These are phyloP conservation scores for Telopea speciosissima DNA, from an alignment of 177 flowering plant species.

Conservation along the genomic window DNA sequence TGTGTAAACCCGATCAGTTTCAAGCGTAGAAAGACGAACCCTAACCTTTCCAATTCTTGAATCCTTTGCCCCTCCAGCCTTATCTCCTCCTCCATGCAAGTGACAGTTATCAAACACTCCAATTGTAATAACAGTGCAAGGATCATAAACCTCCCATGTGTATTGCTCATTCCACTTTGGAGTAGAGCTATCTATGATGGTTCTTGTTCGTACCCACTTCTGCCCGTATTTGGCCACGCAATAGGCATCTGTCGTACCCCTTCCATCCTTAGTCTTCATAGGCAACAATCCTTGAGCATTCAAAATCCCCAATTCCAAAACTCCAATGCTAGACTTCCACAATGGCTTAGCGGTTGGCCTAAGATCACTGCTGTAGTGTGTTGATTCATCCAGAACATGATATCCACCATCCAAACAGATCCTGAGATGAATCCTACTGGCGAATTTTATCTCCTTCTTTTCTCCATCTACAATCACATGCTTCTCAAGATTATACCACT, in stretches of 20 bases:
- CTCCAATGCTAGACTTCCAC: slow-evolving; percentile 41
- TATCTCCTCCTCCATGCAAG: slow-evolving; percentile 59
- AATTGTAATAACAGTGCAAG: slow-evolving; percentile 78
- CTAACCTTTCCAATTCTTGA: slow-evolving; percentile 76
- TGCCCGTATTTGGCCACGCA: slow-evolving; percentile 37
- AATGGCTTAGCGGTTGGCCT: slow-evolving; percentile 41
- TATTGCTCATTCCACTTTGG: slow-evolving; percentile 55
- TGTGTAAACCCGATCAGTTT: slow-evolving; percentile 72
- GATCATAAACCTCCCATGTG: slow-evolving; percentile 89
- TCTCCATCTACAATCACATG: slow-evolving; percentile 39
- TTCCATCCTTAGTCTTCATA: slow-evolving; percentile 41
- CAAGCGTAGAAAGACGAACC: slow-evolving; percentile 73
- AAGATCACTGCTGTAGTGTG: slow-evolving; percentile 48
- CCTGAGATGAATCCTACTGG: slow-evolving; percentile 37
- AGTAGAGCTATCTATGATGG: slow-evolving; percentile 37
- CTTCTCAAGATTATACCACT: slow-evolving; percentile 49
- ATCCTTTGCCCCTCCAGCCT: slow-evolving; percentile 49
- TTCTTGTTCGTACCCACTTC: slow-evolving; percentile 39
- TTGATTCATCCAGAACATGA: slow-evolving; percentile 41
- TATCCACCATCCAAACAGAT: slow-evolving; percentile 40
- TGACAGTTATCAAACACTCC: slow-evolving; percentile 85
- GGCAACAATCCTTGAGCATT: slow-evolving; percentile 41
- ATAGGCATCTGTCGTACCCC: slow-evolving; percentile 39
- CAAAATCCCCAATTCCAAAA: slow-evolving; percentile 41
- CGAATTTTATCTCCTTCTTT: slow-evolving; percentile 32